These are phyloP conservation scores for Haplosporangium sp. DNA, from an alignment of 371 early-diverging fungal species.

Conservation along the genomic window DNA sequence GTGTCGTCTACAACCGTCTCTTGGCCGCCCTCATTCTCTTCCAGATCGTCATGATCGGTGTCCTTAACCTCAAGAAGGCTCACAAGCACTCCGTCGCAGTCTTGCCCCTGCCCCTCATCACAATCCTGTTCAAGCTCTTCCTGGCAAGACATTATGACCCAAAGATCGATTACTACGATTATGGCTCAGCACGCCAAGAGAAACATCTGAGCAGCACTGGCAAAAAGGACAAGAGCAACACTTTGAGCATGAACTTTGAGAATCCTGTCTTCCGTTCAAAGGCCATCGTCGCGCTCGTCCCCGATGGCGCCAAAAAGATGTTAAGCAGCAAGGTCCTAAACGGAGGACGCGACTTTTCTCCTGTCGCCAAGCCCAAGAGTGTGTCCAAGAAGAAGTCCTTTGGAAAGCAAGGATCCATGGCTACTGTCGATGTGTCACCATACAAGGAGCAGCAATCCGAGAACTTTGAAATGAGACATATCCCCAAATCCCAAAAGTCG, in stretches of 20 bases:
- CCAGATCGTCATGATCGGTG: constrained; percentile 76
- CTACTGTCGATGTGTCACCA: background rate
- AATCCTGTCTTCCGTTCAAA: constrained; percentile 35
- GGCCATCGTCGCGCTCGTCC: constrained; percentile 42
- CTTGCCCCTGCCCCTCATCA: constrained; percentile 72
- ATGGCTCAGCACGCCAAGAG: constrained; percentile 45
- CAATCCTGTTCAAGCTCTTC: constrained; percentile 66
- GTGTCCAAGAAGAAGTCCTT: background rate
- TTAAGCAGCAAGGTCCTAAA: constrained; percentile 39
- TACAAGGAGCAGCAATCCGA: constrained; percentile 4
- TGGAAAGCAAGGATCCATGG: background rate
- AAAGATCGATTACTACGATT: constrained; percentile 63
- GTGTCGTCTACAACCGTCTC: constrained; percentile 79
- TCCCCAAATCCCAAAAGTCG: constrained; percentile 12
- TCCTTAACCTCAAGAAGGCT: constrained; percentile 62
- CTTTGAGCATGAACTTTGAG: constrained; percentile 38
- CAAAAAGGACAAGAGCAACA: constrained; percentile 20
- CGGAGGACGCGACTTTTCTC: constrained; percentile 10
- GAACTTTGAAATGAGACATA: constrained; percentile 37
- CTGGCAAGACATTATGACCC: constrained; percentile 61
- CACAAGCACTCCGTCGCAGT: constrained; percentile 60
- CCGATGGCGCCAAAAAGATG: constrained; percentile 48
- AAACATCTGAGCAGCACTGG: constrained; percentile 22
- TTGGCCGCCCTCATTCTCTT: constrained; percentile 70
- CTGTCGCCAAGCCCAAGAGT: background rate